A percentile compares a stretch with the other conserved stretches of the same genome.
Evolutionary conservation across 192 early-diverging fungal genomes (phyloP).

Genomic region (Coemansia sp.): DNA sequence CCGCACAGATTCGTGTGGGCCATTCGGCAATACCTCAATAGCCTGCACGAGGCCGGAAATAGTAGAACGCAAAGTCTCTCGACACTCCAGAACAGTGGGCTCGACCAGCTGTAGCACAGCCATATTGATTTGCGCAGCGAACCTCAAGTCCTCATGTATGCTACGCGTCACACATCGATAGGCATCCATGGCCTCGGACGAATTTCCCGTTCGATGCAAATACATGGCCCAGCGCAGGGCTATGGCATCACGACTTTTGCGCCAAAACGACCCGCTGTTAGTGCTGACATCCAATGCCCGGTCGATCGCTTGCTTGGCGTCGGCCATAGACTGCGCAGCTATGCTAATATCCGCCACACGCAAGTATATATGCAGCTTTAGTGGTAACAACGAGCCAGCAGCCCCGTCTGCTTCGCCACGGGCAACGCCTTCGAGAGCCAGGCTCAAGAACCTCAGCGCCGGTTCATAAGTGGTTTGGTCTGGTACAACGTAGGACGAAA

Average conservation of each 20-base stretch:
- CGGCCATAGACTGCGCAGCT: constrained; percentile 15
- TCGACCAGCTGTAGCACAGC: constrained; percentile 10
- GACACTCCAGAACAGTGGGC: neutral
- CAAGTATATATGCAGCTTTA: constrained; percentile 33
- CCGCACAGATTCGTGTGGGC: constrained; percentile 13
- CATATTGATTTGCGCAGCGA: constrained; percentile 27
- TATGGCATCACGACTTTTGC: constrained; percentile 23
- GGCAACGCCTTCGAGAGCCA: constrained; percentile 37
- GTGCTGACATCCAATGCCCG: constrained; percentile 14
- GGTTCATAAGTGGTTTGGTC: constrained; percentile 11
- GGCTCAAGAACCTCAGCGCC: constrained; percentile 26
- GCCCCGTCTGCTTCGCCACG: constrained; percentile 34
- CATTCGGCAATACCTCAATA: constrained; percentile 5
- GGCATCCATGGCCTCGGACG: constrained; percentile 24
- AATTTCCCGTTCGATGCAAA: constrained; percentile 36
- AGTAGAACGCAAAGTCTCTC: neutral
- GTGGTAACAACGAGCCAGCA: constrained; percentile 9
- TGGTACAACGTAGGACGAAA: constrained; percentile 19
- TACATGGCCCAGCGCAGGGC: constrained; percentile 50
- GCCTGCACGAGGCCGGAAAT: neutral
- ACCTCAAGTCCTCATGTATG: constrained; percentile 15
- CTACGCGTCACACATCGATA: constrained; percentile 29
- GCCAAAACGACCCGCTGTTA: constrained; percentile 17
- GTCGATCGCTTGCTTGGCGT: constrained; percentile 35
- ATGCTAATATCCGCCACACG: constrained; percentile 20